Evolutionary conservation across 768 basidiomycete species (phyloP), one percentile per base, ranked within the genome.

Genomic region (Psilocybe cyanescens): DNA sequence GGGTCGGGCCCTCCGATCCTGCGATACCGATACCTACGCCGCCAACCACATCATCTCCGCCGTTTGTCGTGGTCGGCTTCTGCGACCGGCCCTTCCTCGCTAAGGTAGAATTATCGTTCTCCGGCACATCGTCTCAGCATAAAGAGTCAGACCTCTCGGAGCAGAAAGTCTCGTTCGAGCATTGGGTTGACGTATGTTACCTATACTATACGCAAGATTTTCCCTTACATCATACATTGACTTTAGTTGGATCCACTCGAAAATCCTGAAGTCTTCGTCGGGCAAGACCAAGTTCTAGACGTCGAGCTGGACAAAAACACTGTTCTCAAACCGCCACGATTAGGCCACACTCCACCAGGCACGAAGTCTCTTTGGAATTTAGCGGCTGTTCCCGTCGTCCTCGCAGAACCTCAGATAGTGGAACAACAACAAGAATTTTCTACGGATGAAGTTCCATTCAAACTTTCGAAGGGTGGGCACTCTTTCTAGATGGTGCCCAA

Each of bases 271-370:
- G 71, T 78, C 14, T 71, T 74, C 0, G 55, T 76, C 31, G 83
- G 83, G 16, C 80, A 82, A 64, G 81, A 83, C 59, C 83, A 86
- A 66, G 73, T 84, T 17, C 69, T 82, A n/a, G 83, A 86, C 64
- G 68, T 84, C 29, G 83, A 84, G 58, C 74, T 86, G 17, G 81
- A 86, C 62, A 80, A 78, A 55, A 69, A 72, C 54, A 86, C 83
- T 3, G 59, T 76, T 5, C 66, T 84, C 49, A 72, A 73, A 33
- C 76, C 81, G 3, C 58, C 70, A 5, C 69, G 65, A 35, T 68
- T 66, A 24, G 72, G 69, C 44, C 79, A 78, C 60, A 39, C 65
- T 2, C 70, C 77, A 1, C 68, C 78, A 39, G 69, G 70, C 33
- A 65, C 77, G 4, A 79, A 73, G 46, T 66, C 66, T 4, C 72